These are phyloP conservation scores for Saprolegnia diclina DNA, from an alignment of 352 stramenopile genomes.

Conservation along the genomic window DNA sequence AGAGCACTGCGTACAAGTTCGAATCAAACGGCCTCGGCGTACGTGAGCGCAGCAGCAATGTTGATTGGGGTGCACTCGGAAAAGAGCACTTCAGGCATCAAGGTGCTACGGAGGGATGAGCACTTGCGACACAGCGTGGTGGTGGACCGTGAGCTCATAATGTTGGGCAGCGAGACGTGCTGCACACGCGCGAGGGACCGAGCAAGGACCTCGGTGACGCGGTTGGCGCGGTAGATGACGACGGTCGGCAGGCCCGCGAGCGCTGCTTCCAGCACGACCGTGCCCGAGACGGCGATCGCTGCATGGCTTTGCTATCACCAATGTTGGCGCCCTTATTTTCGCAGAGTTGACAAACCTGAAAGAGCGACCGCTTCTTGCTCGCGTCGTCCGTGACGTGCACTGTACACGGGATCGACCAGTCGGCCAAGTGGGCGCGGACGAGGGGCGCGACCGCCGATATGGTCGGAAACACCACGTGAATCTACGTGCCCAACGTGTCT, in stretches of 20 bases:
- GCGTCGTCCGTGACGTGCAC: constrained; percentile 31
- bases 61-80: constrained; percentile 41
- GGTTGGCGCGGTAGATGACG: constrained; percentile 67
- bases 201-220: constrained; percentile 50
- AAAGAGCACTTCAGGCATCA: constrained; percentile 70
- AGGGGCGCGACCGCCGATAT: constrained; percentile 31
- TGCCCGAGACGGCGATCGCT: constrained; percentile 61
- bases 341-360: too few relatives aligned
- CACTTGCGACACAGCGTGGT: background rate
- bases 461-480: constrained; percentile 59
- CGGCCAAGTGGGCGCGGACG: background rate
- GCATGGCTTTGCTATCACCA: constrained; percentile 37
- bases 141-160: constrained; percentile 49
- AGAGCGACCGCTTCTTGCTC: constrained; percentile 25
- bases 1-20: background rate
- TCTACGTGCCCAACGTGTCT: background rate
- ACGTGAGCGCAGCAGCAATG: constrained; percentile 33
- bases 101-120: constrained; percentile 21
- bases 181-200: constrained; percentile 47
- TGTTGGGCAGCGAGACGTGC: constrained; percentile 71
- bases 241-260: constrained; percentile 51
- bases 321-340: background rate
- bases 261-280: constrained; percentile 58
- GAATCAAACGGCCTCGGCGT: background rate
- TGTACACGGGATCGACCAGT: constrained; percentile 2